phyloP scores from a whole-genome alignment of 768 basidiomycete genomes.

The Tricholoma sp. region DNA sequence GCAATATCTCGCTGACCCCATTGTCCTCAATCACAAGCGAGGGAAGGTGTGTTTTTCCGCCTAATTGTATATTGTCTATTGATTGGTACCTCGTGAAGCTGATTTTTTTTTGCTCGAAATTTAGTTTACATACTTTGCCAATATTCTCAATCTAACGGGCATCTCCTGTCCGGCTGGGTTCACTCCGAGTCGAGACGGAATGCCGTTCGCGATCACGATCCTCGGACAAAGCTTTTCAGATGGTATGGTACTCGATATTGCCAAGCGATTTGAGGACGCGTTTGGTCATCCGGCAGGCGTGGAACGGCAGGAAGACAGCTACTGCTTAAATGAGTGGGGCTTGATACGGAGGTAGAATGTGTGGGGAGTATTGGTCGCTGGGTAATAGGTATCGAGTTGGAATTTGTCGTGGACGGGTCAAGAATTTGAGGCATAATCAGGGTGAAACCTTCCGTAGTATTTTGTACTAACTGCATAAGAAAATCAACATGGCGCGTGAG shows the following conservation, averaged over 20 bases:
- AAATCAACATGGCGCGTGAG: too few relatives aligned
- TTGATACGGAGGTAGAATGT: too few relatives aligned
- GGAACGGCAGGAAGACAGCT: too few relatives aligned
- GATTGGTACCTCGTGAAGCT: not conserved
- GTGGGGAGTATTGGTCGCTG: too few relatives aligned
- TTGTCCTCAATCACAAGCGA: not conserved
- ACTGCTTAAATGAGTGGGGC: too few relatives aligned
- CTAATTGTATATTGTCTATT: not conserved
- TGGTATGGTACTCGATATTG: not conserved
- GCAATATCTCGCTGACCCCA: not conserved
- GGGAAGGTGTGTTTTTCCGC: not conserved
- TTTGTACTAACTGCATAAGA: too few relatives aligned
- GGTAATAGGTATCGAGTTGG: too few relatives aligned
- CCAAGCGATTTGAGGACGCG: not conserved
- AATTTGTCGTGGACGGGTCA: too few relatives aligned
- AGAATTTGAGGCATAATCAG: too few relatives aligned
- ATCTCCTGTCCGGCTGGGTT: not conserved
- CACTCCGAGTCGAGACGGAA: not conserved
- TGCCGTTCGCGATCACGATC: not conserved
- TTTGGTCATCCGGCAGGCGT: not conserved
- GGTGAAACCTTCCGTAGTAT: too few relatives aligned
- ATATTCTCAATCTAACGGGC: not conserved
- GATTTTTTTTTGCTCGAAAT: not conserved
- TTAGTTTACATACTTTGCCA: not conserved
- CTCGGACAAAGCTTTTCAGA: not conserved